Percentiles rank a stretch among this genome's conserved stretches.
phyloP scores from a whole-genome alignment of 768 basidiomycete species.

The Saitozyma sp. region DNA sequence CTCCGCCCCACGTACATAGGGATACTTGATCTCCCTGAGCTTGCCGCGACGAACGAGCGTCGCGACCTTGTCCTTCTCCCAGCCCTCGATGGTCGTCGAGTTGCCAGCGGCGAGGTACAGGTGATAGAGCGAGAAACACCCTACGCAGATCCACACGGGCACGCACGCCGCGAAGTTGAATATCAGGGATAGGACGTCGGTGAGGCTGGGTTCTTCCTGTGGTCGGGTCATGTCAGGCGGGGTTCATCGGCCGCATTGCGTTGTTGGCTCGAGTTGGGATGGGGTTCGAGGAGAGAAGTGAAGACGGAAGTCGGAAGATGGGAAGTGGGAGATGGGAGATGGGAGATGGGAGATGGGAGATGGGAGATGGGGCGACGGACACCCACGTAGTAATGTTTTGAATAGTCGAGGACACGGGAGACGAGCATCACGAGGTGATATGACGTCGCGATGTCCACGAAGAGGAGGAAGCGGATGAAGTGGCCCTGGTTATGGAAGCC shows the following conservation, averaged over 20 bases:
- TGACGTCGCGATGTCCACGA: slow-evolving; percentile 80
- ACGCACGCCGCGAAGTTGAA: slow-evolving; percentile 81
- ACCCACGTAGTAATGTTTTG: slow-evolving; percentile 20
- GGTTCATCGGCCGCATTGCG: background rate
- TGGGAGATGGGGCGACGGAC: background rate
- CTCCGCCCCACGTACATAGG: slow-evolving; percentile 63
- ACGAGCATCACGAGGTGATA: slow-evolving; percentile 87
- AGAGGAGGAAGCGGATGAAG: slow-evolving; percentile 83
- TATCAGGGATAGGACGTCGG: slow-evolving; percentile 79
- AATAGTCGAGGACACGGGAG: slow-evolving; percentile 57
- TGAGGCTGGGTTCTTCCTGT: slow-evolving; percentile 68
- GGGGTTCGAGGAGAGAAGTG: background rate
- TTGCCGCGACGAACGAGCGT: slow-evolving; percentile 80
- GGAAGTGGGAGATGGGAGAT: background rate
- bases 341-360: background rate
- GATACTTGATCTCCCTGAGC: slow-evolving; percentile 87
- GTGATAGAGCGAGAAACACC: slow-evolving; percentile 89
- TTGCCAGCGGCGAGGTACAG: slow-evolving; percentile 74
- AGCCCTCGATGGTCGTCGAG: slow-evolving; percentile 92
- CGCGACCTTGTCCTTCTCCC: slow-evolving; percentile 95
- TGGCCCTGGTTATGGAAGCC: slow-evolving; percentile 84
- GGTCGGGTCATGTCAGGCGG: background rate
- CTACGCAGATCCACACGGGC: slow-evolving; percentile 83
- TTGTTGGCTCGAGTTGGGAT: no score
- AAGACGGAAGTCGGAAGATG: background rate